Evolutionary conservation across 2,329 filamentous ascomycete species (phyloP).

Genomic region (Botrytis fabae): DNA sequence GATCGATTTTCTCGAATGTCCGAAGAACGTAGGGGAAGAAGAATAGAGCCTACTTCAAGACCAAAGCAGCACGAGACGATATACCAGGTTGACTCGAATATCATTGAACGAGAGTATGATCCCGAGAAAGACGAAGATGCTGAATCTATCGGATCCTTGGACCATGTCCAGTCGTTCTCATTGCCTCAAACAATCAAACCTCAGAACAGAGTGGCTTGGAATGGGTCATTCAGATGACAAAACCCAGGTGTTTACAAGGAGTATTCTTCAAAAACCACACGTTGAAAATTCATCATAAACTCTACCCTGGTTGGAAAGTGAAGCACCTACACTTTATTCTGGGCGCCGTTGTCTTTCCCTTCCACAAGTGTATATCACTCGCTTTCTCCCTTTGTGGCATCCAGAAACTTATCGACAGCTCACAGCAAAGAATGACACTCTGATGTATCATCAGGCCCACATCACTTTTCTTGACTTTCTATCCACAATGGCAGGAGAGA

Average conservation of each 20-base stretch:
- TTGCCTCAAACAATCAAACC: background rate
- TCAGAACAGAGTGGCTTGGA: conserved; percentile 1
- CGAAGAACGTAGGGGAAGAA: conserved; percentile 9
- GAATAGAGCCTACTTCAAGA: background rate
- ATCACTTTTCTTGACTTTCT: no score
- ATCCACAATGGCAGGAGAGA: background rate
- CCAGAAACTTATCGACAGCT: background rate
- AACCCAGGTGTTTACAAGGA: background rate
- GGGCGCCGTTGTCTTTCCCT: background rate
- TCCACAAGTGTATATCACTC: background rate
- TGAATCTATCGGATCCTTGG: conserved; percentile 11
- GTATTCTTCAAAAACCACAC: background rate
- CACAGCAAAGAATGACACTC: background rate
- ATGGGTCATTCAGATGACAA: background rate
- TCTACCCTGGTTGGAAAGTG: background rate
- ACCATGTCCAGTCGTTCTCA: background rate
- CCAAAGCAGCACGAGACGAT: background rate
- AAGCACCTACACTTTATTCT: background rate
- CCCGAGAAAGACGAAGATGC: conserved; percentile 13
- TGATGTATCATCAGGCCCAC: background rate
- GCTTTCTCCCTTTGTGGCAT: background rate
- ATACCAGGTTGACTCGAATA: conserved; percentile 1
- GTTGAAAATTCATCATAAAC: background rate
- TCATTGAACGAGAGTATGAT: conserved; percentile 15
- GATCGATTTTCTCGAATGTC: background rate